Evolutionary conservation across 257 asterid species (phyloP), one percentile per base, ranked within the genome.

Genomic region (Lycium barbarum): DNA sequence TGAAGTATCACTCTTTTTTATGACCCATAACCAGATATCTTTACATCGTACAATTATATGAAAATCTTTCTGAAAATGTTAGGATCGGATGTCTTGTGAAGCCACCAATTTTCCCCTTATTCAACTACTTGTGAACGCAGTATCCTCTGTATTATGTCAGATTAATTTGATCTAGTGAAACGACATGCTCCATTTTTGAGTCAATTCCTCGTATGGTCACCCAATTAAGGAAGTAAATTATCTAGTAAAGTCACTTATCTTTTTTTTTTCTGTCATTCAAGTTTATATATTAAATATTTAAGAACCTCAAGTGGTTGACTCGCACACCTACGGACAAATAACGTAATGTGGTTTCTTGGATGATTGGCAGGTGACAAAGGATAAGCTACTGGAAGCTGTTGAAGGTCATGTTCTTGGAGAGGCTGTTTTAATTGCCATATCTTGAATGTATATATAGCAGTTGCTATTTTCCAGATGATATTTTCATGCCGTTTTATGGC

Each of bases 371-470:
- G 98, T 93, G 89, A 92, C 98, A 0, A 93, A 87, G 87, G 99
- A 95, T 1, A 95, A 95, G 81, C 54, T 92, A 59, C 17, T 92
- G 89, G 99, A 95, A n/a, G 94, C 96, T 6, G 82, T 92, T 18
- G 93, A 91, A 84, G 98, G 97, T 36, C 98, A 93, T 86, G 92
- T 92, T 8, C 86, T 96, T 2, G 98, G 95, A 68, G 98, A 93
- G 86, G 98, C 98, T 2, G 90, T 90, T 80, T 83, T 93, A 73
- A 86, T 91, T 8, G 95, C 91, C 40, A 85, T 15, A 0, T 86
- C 78, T 72, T 94, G 49, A 83, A 65, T 72, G 9, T 5, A 3
- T 10, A 9, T 26, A 26, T 26, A 26, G 33, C 33, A 26, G 33
- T 26, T 26, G 33, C 33, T 26, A 22, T 22, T 65, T 66, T 66